A percentile compares a stretch with the other conserved stretches of the same genome.
Conservation (phyloP, 2,329 filamentous ascomycete genomes). For the Pseudocercospora pini-densiflorae region DNA sequence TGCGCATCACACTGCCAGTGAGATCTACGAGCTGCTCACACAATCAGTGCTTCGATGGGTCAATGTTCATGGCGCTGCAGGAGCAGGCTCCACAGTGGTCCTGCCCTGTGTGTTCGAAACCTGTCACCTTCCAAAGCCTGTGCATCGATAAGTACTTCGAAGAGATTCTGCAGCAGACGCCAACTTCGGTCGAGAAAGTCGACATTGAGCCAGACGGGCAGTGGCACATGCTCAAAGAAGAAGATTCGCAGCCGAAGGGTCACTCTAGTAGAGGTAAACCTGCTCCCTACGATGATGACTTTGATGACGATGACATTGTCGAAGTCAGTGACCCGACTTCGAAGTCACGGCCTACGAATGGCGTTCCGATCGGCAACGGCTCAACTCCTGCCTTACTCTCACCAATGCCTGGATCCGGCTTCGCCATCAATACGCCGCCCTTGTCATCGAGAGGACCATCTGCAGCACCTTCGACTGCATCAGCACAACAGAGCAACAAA, state of each 20-base stretch:
- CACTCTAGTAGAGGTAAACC: conserved; percentile 41
- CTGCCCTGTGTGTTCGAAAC: conserved; percentile 92
- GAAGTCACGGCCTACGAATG: conserved; percentile 38
- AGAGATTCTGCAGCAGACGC: conserved; percentile 79
- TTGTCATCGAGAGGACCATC: conserved; percentile 51
- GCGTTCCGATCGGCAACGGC: conserved; percentile 32
- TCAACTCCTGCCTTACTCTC: conserved; percentile 23
- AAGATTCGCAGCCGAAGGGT: conserved; percentile 42
- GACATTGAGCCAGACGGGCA: conserved; percentile 85
- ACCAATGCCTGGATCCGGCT: conserved; percentile 37
- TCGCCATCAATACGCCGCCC: conserved; percentile 50
- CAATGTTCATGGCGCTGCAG: conserved; percentile 88
- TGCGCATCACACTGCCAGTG: conserved; percentile 78
- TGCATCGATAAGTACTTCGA: conserved; percentile 91
- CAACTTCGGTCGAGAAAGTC: conserved; percentile 76
- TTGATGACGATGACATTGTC: conserved; percentile 51
- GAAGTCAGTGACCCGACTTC: conserved; percentile 46
- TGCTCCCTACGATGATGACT: conserved; percentile 44
- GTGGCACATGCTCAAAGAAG: conserved; percentile 65
- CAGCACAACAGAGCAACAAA: conserved; percentile 46
- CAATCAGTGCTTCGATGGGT: conserved; percentile 93
- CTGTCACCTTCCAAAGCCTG: conserved; percentile 77
- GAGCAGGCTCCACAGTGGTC: conserved; percentile 96
- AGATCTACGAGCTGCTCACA: conserved; percentile 81
- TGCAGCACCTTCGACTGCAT: conserved; percentile 37